Evolutionary conservation across 345 rosid genomes (phyloP), one percentile per base, ranked within the genome.

Genomic region (Sonneratia caseolaris): DNA sequence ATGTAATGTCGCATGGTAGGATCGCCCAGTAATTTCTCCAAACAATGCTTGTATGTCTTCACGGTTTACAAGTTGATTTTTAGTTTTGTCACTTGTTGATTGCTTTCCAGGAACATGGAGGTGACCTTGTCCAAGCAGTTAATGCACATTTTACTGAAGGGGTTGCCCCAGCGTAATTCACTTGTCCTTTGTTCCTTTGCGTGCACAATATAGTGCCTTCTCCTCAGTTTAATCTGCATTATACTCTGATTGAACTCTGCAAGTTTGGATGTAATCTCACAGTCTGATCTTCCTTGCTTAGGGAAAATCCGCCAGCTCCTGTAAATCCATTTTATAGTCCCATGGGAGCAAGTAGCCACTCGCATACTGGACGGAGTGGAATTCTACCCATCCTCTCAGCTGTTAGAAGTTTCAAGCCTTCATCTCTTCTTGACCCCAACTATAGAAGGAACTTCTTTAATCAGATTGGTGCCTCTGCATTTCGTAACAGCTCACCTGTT

Each of bases 341-440:
- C 64, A 74, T 62, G 35, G 79, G 84, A 36, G 75, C 68, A 70
- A 77, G 75, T 70, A 78, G 53, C 73, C 88, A 76, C 74, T 69
- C 67, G 74, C 80, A 78, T 74, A 71, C 69, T 68, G 66, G 66
- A 71, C 85, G 81, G 24, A 88, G 81, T 10, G 73, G 78, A 68
- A 72, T 86, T 72, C 70, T 82, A 45, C 88, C 93, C 35, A 66
- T 93, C 69, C 72, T 93, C 59, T 82, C 93, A 19, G 84, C 91
- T 77, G 87, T 82, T 68, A 81, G 94, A 79, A 76, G 82, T 77
- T 91, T 93, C 78, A 84, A 79, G 81, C 96, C 93, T 3, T 91
- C 97, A 9, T 76, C 86, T 49, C 85, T 91, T 70, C 84, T 91
- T 61, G 89, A 93, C 73, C 85, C 97, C 37, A 78, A 71, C 80